Percentiles rank a stretch among this genome's conserved stretches.
Evolutionary conservation across 192 early-diverging fungal genomes (phyloP).

Genomic region (Mortierella claussenii): DNA sequence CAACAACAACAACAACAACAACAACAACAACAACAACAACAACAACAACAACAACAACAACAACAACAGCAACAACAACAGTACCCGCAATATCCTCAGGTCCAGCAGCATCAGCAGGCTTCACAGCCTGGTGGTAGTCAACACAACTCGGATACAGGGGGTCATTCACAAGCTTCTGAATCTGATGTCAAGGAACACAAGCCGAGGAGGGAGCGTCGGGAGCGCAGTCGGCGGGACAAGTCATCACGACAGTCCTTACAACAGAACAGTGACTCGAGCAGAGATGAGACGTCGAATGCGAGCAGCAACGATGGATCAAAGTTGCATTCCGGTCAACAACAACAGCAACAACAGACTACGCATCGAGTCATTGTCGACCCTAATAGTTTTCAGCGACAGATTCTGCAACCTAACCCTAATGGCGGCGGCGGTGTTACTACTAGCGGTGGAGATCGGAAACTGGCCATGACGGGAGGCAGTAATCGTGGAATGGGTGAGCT

Average conservation of each 20-base stretch:
- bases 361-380: constrained; percentile 51
- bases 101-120: constrained; percentile 9
- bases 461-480: constrained; percentile 7
- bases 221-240: constrained; percentile 20
- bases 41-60: too few relatives aligned
- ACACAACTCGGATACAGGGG: constrained; percentile 1
- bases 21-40: too few relatives aligned
- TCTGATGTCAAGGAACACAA: constrained; percentile 28
- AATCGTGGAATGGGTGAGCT: constrained; percentile 15
- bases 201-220: constrained; percentile 21
- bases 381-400: constrained; percentile 50
- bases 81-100: constrained; percentile 8
- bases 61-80: too few relatives aligned
- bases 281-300: constrained; percentile 1
- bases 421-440: too few relatives aligned
- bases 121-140: too few relatives aligned
- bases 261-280: not conserved
- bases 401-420: constrained; percentile 26
- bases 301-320: constrained; percentile 25
- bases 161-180: constrained; percentile 22
- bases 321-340: constrained; percentile 14
- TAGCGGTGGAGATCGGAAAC: constrained; percentile 14
- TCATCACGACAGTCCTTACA: constrained; percentile 8
- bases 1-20: too few relatives aligned
- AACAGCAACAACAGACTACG: constrained; percentile 9